These are phyloP conservation scores for Malassezia sympodialis DNA, from an alignment of 1,284 basidiomycete species.

Conservation along the genomic window DNA sequence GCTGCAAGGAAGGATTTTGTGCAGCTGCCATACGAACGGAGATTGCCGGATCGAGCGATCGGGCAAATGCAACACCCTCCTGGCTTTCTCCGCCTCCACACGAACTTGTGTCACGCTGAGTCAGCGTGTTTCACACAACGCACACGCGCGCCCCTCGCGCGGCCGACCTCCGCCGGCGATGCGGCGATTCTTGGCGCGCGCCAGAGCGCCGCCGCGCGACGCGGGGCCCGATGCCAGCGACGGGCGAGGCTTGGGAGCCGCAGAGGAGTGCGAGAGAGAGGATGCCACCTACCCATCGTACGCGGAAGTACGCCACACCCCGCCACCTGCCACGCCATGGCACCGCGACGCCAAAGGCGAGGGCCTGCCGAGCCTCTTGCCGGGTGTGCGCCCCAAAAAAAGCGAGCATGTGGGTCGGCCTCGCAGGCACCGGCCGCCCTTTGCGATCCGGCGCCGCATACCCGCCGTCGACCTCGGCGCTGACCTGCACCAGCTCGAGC, in stretches of 20 bases:
- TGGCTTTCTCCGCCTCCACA: background rate
- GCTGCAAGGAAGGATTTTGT: background rate
- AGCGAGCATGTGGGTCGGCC: background rate
- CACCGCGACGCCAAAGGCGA: background rate
- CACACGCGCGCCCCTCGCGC: no score
- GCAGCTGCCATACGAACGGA: background rate
- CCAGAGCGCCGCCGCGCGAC: background rate
- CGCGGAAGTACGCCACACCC: background rate
- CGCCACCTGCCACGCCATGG: background rate
- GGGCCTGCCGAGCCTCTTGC: background rate
- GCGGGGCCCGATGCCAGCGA: background rate
- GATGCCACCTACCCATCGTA: constrained; percentile 2
- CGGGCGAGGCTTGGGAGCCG: background rate
- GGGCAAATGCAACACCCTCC: background rate
- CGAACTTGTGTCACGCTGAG: background rate
- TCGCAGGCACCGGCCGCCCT: background rate
- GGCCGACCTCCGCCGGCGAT: background rate
- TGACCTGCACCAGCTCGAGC: background rate
- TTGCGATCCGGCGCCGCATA: background rate
- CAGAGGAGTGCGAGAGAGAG: background rate
- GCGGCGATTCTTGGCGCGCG: constrained; percentile 1
- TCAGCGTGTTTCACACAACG: background rate
- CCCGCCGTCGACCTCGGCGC: background rate
- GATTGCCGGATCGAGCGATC: background rate
- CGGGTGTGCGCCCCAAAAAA: background rate